phyloP scores from a whole-genome alignment of 768 basidiomycete species.

The Calvatia gigantea region DNA sequence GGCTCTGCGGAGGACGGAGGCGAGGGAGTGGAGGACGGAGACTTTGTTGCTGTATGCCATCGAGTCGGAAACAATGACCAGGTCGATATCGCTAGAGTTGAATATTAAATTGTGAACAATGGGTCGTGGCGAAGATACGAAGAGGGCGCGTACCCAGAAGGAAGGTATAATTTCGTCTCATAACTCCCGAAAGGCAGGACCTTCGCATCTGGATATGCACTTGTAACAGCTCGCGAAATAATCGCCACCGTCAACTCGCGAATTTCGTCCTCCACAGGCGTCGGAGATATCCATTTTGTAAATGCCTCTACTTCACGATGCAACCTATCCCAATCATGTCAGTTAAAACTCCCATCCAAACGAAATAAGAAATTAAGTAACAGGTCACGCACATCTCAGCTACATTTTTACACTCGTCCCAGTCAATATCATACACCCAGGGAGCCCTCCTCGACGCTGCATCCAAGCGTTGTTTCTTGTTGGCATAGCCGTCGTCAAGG shows the following conservation, averaged over 20 bases:
- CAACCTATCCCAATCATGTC: conserved; percentile 46
- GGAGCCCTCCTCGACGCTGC: conserved; percentile 56
- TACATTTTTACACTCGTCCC: conserved; percentile 72
- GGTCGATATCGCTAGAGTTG: conserved; percentile 80
- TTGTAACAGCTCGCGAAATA: conserved; percentile 61
- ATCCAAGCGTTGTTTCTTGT: conserved; percentile 49
- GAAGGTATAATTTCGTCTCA: conserved; percentile 91
- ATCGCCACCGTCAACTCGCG: conserved; percentile 68
- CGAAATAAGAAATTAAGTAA: background rate
- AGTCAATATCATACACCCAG: conserved; percentile 71
- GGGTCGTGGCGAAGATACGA: background rate
- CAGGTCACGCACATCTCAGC: conserved; percentile 69
- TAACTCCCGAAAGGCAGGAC: conserved; percentile 91
- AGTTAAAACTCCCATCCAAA: conserved; percentile 11
- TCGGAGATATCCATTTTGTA: conserved; percentile 83
- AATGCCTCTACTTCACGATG: conserved; percentile 87
- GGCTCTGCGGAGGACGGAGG: conserved; percentile 69
- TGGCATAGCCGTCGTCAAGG: conserved; percentile 46
- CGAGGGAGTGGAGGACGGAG: conserved; percentile 71
- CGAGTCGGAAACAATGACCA: conserved; percentile 78
- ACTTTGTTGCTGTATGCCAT: conserved; percentile 72
- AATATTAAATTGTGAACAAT: conserved; percentile 16
- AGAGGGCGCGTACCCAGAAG: conserved; percentile 65
- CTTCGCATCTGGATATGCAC: conserved; percentile 73
- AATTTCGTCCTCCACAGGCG: conserved; percentile 80